A percentile compares a stretch with the other conserved stretches of the same genome.
Evolutionary conservation across 306 rosid genomes (phyloP).

Genomic region (Prunus dulcis): DNA sequence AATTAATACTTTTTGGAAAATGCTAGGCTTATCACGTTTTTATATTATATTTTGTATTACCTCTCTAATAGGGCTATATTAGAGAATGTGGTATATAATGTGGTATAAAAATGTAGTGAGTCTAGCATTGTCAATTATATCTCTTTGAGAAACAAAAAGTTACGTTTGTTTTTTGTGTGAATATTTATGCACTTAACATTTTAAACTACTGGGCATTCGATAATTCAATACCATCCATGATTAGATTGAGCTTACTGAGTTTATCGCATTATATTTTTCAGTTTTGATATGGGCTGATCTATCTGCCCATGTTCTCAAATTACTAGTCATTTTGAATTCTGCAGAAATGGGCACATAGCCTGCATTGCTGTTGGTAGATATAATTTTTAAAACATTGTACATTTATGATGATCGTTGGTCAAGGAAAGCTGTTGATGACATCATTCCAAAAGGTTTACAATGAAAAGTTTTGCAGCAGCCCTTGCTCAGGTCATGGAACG

Average conservation of each 20-base stretch:
- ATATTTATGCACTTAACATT: background rate
- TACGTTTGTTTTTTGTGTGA: background rate
- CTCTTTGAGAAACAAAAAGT: background rate
- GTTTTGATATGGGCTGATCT: background rate
- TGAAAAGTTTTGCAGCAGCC: slow-evolving; percentile 85
- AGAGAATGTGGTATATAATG: fast-evolving
- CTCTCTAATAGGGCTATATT: too few species aligned
- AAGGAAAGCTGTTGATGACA: slow-evolving; percentile 76
- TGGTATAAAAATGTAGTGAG: too few species aligned
- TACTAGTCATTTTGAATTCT: slow-evolving; percentile 20
- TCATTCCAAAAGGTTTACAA: slow-evolving; percentile 55
- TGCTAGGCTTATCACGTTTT: too few species aligned
- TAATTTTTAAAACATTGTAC: slow-evolving; percentile 57
- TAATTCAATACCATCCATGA: background rate
- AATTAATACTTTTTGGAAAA: background rate
- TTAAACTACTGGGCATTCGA: background rate
- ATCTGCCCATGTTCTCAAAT: background rate
- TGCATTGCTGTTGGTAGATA: slow-evolving; percentile 54
- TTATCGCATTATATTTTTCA: background rate
- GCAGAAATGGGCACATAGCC: slow-evolving; percentile 66
- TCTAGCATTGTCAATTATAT: background rate
- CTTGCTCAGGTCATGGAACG: slow-evolving; percentile 86
- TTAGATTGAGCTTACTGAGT: background rate
- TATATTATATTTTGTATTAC: fast-evolving
- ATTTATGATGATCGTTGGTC: slow-evolving; percentile 81